Conservation (phyloP, 2,329 filamentous ascomycete species). For the Claviceps arundinis region DNA sequence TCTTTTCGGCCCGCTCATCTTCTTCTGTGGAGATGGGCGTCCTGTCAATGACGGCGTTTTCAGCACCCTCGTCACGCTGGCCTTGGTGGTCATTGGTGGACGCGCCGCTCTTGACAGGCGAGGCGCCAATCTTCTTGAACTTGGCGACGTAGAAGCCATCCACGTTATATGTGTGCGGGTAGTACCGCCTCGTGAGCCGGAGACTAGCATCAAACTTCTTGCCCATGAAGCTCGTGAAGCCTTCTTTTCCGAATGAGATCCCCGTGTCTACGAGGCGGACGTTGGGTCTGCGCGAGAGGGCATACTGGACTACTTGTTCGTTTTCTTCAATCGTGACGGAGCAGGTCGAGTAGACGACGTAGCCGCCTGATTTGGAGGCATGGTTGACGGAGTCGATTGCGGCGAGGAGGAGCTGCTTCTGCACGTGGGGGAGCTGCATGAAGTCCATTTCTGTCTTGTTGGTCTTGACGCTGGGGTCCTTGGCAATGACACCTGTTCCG, state of each 20-base stretch:
- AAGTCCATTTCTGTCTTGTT: constrained; percentile 97
- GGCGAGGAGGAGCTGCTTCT: constrained; percentile 84
- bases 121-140: constrained; percentile 81
- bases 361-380: constrained; percentile 80
- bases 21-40: constrained; percentile 46
- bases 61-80: background rate
- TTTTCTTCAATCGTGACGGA: constrained; percentile 84
- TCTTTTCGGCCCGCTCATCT: constrained; percentile 22
- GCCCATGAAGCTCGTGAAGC: constrained; percentile 80
- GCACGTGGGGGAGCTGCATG: constrained; percentile 79
- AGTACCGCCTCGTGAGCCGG: constrained; percentile 73
- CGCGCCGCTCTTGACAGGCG: constrained; percentile 38
- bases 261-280: constrained; percentile 87
- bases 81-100: background rate
- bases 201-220: constrained; percentile 83
- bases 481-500: constrained; percentile 92
- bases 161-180: constrained; percentile 85
- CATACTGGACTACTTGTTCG: constrained; percentile 88
- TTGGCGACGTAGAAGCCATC: constrained; percentile 98
- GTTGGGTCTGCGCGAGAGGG: constrained; percentile 80
- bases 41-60: constrained; percentile 46
- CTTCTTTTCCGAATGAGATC: constrained; percentile 79
- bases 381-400: constrained; percentile 95
- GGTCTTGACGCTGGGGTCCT: constrained; percentile 93
- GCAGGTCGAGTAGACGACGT: constrained; percentile 94